Conservation (phyloP, 768 basidiomycete species). For the Lanmaoa pseudosensibilis region DNA sequence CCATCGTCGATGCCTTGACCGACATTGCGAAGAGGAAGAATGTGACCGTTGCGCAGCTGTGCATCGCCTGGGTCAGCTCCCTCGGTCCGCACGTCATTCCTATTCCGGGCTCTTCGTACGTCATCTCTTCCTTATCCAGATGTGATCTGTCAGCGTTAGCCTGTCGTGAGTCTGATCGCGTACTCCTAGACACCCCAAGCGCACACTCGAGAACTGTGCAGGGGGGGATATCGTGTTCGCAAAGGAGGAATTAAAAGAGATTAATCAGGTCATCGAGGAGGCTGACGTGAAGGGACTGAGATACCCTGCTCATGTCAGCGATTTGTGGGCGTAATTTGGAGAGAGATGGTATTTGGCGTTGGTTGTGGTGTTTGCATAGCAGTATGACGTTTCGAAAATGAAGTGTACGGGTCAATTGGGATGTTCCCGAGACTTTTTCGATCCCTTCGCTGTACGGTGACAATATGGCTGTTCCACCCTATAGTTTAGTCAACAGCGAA, state of each 20-base stretch:
- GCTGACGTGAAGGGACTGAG: constrained; percentile 42
- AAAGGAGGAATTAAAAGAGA: constrained; percentile 39
- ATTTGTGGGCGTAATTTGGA: constrained; percentile 32
- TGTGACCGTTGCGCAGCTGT: constrained; percentile 43
- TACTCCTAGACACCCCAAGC: constrained; percentile 29
- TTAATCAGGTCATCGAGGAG: constrained; percentile 39
- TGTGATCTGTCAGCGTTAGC: constrained; percentile 20
- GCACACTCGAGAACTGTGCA: constrained; percentile 46
- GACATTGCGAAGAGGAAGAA: constrained; percentile 42
- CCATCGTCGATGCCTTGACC: constrained; percentile 43
- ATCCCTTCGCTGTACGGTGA: no score
- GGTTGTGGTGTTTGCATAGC: background rate
- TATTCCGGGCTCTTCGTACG: constrained; percentile 49
- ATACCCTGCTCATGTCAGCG: constrained; percentile 27
- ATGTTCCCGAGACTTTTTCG: no score
- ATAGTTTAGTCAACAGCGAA: no score
- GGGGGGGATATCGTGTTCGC: constrained; percentile 44
- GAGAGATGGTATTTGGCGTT: background rate
- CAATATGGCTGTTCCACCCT: no score
- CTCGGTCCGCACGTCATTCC: constrained; percentile 47
- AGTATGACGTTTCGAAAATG: background rate
- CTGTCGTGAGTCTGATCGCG: background rate
- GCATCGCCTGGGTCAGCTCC: constrained; percentile 44
- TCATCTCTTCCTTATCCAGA: background rate
- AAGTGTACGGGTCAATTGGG: background rate